Conservation (phyloP, 148 eudicot genomes). For the Polygonum aviculare region DNA sequence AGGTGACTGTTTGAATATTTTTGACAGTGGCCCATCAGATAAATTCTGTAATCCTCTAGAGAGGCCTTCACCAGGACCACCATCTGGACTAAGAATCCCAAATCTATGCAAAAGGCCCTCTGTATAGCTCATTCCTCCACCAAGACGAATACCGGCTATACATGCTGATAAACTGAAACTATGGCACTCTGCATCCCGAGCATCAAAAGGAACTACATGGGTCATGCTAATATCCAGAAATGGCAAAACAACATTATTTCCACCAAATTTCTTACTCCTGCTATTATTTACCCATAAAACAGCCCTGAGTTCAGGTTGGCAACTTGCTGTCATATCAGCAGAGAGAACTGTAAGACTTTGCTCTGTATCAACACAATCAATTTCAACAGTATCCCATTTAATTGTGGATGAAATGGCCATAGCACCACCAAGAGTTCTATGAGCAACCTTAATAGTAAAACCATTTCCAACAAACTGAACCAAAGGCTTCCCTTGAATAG, state of each 20-base stretch:
- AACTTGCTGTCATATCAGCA: conserved; percentile 27
- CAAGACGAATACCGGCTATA: conserved; percentile 81
- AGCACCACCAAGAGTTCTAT: conserved; percentile 90
- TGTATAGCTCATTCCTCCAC: conserved; percentile 89
- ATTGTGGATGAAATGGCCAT: conserved; percentile 64
- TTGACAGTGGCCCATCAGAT: conserved; percentile 69
- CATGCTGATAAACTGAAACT: conserved; percentile 78
- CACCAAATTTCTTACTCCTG: conserved; percentile 23
- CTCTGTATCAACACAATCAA: conserved; percentile 63
- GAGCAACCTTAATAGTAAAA: conserved; percentile 57
- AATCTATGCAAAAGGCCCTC: conserved; percentile 80
- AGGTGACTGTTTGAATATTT: conserved; percentile 69
- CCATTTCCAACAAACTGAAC: conserved; percentile 75
- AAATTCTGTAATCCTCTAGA: conserved; percentile 63
- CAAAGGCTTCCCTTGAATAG: conserved; percentile 48
- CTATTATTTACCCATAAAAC: conserved; percentile 83
- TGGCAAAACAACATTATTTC: conserved; percentile 28
- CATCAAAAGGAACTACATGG: conserved; percentile 73
- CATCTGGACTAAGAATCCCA: conserved; percentile 86
- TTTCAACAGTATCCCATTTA: conserved; percentile 68
- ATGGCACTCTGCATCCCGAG: conserved; percentile 65
- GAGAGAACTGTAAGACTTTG: background rate
- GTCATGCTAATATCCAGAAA: conserved; percentile 53
- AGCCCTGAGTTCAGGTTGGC: conserved; percentile 48
- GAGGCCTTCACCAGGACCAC: conserved; percentile 91